These are phyloP conservation scores for Gossypium stocksii DNA, from an alignment of 345 rosid genomes.

Conservation along the genomic window DNA sequence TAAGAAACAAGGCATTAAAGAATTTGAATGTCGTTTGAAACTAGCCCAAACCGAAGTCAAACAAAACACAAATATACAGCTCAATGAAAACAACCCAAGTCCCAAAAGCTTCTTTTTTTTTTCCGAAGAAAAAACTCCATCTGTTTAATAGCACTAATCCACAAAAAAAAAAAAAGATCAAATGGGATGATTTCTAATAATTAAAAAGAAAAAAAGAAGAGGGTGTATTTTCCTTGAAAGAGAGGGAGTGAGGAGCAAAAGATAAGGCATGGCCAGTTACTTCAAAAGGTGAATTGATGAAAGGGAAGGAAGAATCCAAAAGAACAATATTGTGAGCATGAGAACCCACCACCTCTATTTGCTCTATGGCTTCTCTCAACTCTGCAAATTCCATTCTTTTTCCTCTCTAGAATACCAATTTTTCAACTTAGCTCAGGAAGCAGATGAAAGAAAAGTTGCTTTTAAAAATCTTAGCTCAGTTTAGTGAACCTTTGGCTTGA, in stretches of 20 bases:
- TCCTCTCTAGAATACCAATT: neutral
- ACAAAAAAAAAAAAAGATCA: no score
- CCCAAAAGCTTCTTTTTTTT: neutral
- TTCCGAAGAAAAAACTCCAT: neutral
- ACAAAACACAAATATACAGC: neutral
- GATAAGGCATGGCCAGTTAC: slow-evolving; percentile 73
- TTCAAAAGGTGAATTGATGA: slow-evolving; percentile 62
- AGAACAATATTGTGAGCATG: slow-evolving; percentile 85
- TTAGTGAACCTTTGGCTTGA: neutral
- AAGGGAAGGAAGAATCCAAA: slow-evolving; percentile 62
- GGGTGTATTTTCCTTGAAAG: slow-evolving; percentile 58
- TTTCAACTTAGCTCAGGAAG: neutral
- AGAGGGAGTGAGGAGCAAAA: slow-evolving; percentile 59
- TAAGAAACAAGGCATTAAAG: neutral
- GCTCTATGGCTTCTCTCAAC: slow-evolving; percentile 55
- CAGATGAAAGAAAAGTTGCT: neutral
- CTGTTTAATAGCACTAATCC: neutral
- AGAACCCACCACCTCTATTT: slow-evolving; percentile 57
- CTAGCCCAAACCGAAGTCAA: neutral
- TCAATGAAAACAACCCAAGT: neutral
- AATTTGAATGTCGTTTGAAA: neutral
- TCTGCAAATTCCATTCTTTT: slow-evolving; percentile 49
- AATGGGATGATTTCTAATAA: neutral
- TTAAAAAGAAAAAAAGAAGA: neutral
- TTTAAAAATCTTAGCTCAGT: neutral